Evolutionary conservation across 345 rosid species (phyloP), one percentile per base, ranked within the genome.

Genomic region (Garcia nutans): DNA sequence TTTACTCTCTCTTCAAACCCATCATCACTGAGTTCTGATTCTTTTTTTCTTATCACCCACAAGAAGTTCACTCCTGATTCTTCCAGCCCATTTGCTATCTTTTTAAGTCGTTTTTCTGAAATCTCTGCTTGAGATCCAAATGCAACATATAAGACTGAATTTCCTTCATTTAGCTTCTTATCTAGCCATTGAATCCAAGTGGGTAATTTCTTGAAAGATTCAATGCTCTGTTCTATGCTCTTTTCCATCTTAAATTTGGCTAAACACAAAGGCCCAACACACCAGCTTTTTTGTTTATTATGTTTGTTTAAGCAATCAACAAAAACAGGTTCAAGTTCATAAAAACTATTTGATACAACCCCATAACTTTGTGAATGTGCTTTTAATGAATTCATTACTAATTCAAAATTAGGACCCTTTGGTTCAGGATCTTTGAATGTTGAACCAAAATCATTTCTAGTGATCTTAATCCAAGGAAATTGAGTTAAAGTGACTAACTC

Each of bases 121-220:
- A 91, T 80, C 74, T 91, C 93, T 1, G 92, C 86, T 37, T 94
- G 97, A 4, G 98, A 82, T 65, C 98, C 98, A 70, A 92, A 92
- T 0, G 97, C 97, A 1, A 86, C 93, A 75, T 90, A 94, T 28
- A 94, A 71, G 60, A 92, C 94, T 2, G 91, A 61, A 26, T 79
- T 69, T 8, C 89, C 91, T 33, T 84, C 77, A 5, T 82, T 87
- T 45, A 3, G 78, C 76, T 88, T 89, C 65, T 58, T 59, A 81
- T 94, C 92, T 57, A 92, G 86, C 96, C 94, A 92, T 22, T 60
- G 73, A 28, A 85, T 85, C 93, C 92, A 91, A 37, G 49, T 71
- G 52, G 92, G 84, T 76, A 87, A 85, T 15, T 65, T 15, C 10
- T 16, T 19, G 16, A 24, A 9, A 1, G 16, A 28, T 16, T 22